Conservation (phyloP, 495 filamentous ascomycete genomes). For the Penicillium ucsense region DNA sequence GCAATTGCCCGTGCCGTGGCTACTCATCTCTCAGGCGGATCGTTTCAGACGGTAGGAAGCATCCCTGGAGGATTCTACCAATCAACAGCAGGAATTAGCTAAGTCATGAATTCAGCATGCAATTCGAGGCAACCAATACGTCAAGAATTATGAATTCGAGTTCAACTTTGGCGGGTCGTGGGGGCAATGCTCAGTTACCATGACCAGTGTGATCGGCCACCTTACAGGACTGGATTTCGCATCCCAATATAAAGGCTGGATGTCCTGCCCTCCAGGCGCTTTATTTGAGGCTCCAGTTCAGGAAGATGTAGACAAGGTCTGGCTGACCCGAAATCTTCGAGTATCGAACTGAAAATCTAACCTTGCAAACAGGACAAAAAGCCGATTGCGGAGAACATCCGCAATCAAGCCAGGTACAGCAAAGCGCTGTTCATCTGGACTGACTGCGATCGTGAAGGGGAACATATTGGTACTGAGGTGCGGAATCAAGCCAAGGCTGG, state of each 20-base stretch:
- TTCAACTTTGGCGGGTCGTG: conserved; percentile 76
- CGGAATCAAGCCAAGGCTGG: conserved; percentile 65
- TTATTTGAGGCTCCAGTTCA: conserved; percentile 78
- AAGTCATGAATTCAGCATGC: conserved; percentile 37
- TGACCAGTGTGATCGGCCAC: conserved; percentile 89
- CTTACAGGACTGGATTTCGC: conserved; percentile 66
- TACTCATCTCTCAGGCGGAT: conserved; percentile 71
- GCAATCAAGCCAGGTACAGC: conserved; percentile 57
- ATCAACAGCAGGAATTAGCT: conserved; percentile 3
- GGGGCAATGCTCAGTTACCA: conserved; percentile 74
- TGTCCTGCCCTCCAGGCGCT: conserved; percentile 62
- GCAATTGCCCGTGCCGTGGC: conserved; percentile 93
- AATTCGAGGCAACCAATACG: conserved; percentile 57
- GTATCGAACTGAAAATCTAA: conserved; percentile 4
- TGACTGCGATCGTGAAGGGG: conserved; percentile 95
- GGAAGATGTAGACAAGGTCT: conserved; percentile 53
- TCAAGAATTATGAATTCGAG: conserved; percentile 90
- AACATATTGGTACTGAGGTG: conserved; percentile 93
- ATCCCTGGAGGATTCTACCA: not conserved
- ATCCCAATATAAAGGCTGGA: conserved; percentile 61
- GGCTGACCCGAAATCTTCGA: conserved; percentile 1
- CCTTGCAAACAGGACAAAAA: conserved; percentile 53
- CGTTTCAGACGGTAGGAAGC: conserved; percentile 48
- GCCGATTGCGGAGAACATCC: conserved; percentile 76
- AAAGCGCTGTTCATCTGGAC: conserved; percentile 90